Base-by-base conservation (phyloP, 1,284 basidiomycete genomes). In the Ceratorhiza oryzae-sativae region DNA sequence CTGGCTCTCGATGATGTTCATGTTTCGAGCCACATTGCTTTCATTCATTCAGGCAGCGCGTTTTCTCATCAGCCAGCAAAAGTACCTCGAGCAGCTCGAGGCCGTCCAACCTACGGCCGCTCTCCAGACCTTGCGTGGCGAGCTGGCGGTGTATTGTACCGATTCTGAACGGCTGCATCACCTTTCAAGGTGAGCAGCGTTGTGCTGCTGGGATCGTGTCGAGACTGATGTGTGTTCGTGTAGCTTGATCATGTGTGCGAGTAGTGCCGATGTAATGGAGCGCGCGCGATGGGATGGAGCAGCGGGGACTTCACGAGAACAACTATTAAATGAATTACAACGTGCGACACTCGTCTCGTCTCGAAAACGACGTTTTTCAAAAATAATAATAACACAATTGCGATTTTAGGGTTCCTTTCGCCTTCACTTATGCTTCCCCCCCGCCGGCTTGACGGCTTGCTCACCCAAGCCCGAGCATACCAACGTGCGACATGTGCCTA, bases 41-140 rank as follows among this genome's bases (percentile, higher is more conserved):
- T n/a, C n/a, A n/a, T 72, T 73, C 49, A 46, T 20, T 79, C n/a
- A 97, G 90, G 88, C 91, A 77, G 90, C 93, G 23, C 89, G 86
- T 75, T 97, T 97, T 80, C 83, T 96, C 75, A 91, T 99, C 72
- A 90, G 90, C 73, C 91, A 93, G 81, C 97, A 99, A 85, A 96
- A 97, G 82, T 99, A 98, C 80, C 86, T 99, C 51, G 97, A 99
- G 79, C 84, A 94, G n/a, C 84, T 99, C 60, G 97, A 98, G 78
- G 85, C 87, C 1, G 86, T 88, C 74, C 90, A 91, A 80, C 91
- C 89, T 12, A 92, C 93, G 67, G 86, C 87, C 76, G 97, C 97
- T 10, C 82, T 99, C 46, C 86, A 90, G 46, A 91, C 97, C 3
- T 83, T 99, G 59, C 88, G 97, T 63, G 89, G 91, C 75, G 94